phyloP scores from a whole-genome alignment of 306 rosid genomes.

The Medicago ruthenica region DNA sequence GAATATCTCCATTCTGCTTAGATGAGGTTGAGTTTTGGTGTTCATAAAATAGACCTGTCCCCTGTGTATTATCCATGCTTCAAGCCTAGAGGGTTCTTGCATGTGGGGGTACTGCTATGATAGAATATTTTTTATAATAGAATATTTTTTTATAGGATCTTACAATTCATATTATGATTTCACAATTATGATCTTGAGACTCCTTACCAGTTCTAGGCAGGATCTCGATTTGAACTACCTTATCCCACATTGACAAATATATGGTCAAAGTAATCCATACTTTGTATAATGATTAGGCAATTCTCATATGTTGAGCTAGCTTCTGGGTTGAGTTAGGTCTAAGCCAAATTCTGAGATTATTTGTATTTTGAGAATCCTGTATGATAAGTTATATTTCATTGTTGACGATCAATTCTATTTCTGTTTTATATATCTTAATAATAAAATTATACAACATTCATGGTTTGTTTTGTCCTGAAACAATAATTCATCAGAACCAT shows the following conservation, averaged over 20 bases:
- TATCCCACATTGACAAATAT: conserved; percentile 4
- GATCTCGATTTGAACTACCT: conserved; percentile 1
- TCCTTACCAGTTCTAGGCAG: neutral
- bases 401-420: conserved; percentile 24
- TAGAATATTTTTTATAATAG: neutral
- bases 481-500: conserved; percentile 18
- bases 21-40: neutral
- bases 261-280: neutral
- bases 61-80: neutral
- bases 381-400: conserved; percentile 30
- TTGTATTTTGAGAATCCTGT: conserved; percentile 13
- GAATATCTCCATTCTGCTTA: neutral
- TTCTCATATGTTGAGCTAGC: neutral
- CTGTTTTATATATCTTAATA: conserved; percentile 11
- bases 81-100: too few species aligned
- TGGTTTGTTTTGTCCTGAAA: conserved; percentile 28
- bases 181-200: neutral
- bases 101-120: too few species aligned
- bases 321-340: neutral
- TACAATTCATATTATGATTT: neutral
- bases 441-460: neutral
- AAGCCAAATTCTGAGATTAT: neutral
- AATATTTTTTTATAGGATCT: neutral
- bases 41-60: neutral
- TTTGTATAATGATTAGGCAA: neutral